Evolutionary conservation across 176 grass and related monocot genomes (phyloP).

Genomic region (Pharus latifolius): DNA sequence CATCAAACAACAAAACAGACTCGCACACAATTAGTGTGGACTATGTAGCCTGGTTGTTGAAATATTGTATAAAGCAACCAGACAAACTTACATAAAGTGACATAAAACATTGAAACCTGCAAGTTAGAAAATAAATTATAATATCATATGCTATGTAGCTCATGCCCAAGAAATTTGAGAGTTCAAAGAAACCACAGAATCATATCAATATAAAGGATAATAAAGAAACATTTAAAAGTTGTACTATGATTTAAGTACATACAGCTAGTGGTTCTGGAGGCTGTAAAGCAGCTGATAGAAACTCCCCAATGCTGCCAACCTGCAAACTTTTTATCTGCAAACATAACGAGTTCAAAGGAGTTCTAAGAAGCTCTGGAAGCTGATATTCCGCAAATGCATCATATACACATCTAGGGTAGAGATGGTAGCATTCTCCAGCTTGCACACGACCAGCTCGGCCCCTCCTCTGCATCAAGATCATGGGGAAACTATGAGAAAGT

Average conservation of each 20-base stretch:
- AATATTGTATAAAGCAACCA: no score
- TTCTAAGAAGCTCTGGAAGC: slow-evolving; percentile 87
- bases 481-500: slow-evolving; percentile 8
- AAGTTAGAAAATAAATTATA: background rate
- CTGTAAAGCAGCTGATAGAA: slow-evolving; percentile 82
- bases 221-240: background rate
- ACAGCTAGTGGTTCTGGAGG: slow-evolving; percentile 75
- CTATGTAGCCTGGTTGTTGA: no score
- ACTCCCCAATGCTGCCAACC: slow-evolving; percentile 73
- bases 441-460: slow-evolving; percentile 90
- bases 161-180: background rate
- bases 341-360: slow-evolving; percentile 89
- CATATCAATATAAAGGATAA: background rate
- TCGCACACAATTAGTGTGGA: no score
- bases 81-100: no score
- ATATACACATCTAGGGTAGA: slow-evolving; percentile 96
- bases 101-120: background rate
- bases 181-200: background rate
- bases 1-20: no score
- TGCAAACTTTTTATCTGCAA: slow-evolving; percentile 99
- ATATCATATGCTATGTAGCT: background rate
- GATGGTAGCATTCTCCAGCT: slow-evolving; percentile 96
- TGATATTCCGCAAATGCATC: slow-evolving; percentile 90
- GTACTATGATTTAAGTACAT: slow-evolving; percentile 25
- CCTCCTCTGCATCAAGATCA: slow-evolving; percentile 53